phyloP scores from a whole-genome alignment of 2,329 filamentous ascomycete genomes.

The Rhinocladiella similis region DNA sequence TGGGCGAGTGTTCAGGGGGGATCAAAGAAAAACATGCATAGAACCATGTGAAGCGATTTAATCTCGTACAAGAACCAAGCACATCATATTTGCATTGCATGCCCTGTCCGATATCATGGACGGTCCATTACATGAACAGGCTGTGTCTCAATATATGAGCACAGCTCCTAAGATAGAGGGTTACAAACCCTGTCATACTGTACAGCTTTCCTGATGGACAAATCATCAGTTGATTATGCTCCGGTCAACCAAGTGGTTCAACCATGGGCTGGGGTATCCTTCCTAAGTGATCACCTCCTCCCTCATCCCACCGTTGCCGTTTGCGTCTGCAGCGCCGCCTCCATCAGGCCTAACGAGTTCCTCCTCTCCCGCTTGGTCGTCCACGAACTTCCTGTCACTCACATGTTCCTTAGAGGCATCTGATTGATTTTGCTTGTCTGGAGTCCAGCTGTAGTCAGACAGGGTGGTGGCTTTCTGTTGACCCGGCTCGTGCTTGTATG shows the following conservation, averaged over 20 bases:
- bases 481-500: slow-evolving; percentile 87
- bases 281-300: slow-evolving; percentile 20
- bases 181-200: neutral
- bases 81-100: neutral
- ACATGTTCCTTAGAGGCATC: slow-evolving; percentile 62
- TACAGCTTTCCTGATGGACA: slow-evolving; percentile 2
- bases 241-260: neutral
- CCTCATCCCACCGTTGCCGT: slow-evolving; percentile 9
- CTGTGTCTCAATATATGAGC: neutral
- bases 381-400: slow-evolving; percentile 85
- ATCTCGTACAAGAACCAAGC: too few relatives aligned
- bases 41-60: too few relatives aligned
- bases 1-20: too few relatives aligned
- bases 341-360: slow-evolving; percentile 69
- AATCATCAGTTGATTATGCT: neutral
- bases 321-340: slow-evolving; percentile 4
- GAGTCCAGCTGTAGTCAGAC: slow-evolving; percentile 88
- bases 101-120: neutral
- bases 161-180: neutral
- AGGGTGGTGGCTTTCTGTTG: slow-evolving; percentile 72
- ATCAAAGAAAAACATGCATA: too few relatives aligned
- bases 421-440: slow-evolving; percentile 42
- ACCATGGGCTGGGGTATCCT: neutral
- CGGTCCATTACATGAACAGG: neutral
- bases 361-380: slow-evolving; percentile 58